Conservation (phyloP, 2,329 filamentous ascomycete genomes). For the Cylindrodendrum hubeiense region DNA sequence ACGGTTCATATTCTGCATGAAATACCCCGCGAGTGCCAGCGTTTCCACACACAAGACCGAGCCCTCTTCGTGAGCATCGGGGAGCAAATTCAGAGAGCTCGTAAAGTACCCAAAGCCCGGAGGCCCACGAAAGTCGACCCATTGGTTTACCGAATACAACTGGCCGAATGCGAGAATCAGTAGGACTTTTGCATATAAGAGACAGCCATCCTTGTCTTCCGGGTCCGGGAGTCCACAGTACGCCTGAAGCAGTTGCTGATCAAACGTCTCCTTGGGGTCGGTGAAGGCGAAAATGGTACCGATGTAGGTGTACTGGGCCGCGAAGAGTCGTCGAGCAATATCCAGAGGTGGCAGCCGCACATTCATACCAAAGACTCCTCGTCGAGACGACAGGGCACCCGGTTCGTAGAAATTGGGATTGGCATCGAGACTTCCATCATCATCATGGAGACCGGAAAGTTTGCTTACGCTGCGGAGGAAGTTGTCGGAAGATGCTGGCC, state of each 20-base stretch:
- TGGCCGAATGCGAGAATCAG: constrained; percentile 67
- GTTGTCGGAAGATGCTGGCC: constrained; percentile 53
- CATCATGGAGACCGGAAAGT: constrained; percentile 49
- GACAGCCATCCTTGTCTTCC: constrained; percentile 59
- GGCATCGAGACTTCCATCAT: constrained; percentile 48
- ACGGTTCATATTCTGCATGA: constrained; percentile 28
- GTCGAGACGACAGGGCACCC: constrained; percentile 49
- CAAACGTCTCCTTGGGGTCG: constrained; percentile 55
- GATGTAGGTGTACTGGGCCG: constrained; percentile 66
- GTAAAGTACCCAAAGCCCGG: constrained; percentile 69
- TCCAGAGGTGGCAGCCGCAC: constrained; percentile 16
- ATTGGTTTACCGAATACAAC: constrained; percentile 69
- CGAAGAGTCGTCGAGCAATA: constrained; percentile 14
- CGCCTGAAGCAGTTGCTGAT: constrained; percentile 53
- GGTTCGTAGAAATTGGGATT: constrained; percentile 51
- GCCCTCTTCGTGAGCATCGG: constrained; percentile 66
- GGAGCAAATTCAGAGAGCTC: constrained; percentile 63
- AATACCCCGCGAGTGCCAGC: not conserved
- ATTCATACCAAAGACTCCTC: constrained; percentile 36
- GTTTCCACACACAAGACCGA: not conserved
- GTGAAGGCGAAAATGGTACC: constrained; percentile 69
- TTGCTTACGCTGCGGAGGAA: constrained; percentile 53
- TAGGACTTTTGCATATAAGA: constrained; percentile 64
- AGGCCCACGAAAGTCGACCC: constrained; percentile 63
- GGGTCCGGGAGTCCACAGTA: constrained; percentile 58